These are phyloP conservation scores for Amanita rimosa DNA, from an alignment of 768 basidiomycete species.

Conservation along the genomic window DNA sequence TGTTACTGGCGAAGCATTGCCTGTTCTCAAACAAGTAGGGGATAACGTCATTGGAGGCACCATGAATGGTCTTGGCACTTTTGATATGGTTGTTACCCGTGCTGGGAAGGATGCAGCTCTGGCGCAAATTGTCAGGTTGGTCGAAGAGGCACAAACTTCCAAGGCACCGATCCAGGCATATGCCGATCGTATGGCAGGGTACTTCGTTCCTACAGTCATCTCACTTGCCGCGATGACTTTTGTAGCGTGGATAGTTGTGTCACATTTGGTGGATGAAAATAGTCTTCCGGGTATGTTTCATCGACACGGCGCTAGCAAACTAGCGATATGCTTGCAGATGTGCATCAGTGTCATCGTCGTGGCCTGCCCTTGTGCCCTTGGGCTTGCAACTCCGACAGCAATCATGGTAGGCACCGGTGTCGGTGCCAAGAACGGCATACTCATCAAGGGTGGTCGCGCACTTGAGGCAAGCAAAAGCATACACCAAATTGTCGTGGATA, in stretches of 20 bases:
- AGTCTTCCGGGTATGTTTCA: conserved; percentile 79
- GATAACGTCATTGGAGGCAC: conserved; percentile 93
- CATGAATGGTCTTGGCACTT: conserved; percentile 92
- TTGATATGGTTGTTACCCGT: conserved; percentile 92
- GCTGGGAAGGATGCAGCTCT: conserved; percentile 96
- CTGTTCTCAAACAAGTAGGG: conserved; percentile 74
- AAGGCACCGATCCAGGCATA: conserved; percentile 98
- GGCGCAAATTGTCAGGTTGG: conserved; percentile 91
- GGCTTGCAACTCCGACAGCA: conserved; percentile 92
- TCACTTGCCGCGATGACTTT: conserved; percentile 76
- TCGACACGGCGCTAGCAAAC: conserved; percentile 68
- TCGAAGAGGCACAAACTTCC: conserved; percentile 95
- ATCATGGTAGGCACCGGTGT: conserved; percentile 99
- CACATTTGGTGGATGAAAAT: conserved; percentile 41
- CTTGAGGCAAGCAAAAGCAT: conserved; percentile 84
- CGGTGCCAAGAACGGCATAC: conserved; percentile 91
- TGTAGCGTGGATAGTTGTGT: conserved; percentile 69
- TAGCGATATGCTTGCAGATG: conserved; percentile 90
- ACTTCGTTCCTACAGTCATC: conserved; percentile 91
- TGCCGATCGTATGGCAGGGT: conserved; percentile 88
- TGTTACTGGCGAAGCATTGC: conserved; percentile 89
- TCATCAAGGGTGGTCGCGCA: conserved; percentile 95
- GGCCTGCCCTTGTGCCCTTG: conserved; percentile 95
- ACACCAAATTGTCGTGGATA: conserved; percentile 81
- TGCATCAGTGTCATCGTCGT: conserved; percentile 98